Base-by-base conservation (phyloP, 805 yeast genomes). In the Candida xyloterini region DNA sequence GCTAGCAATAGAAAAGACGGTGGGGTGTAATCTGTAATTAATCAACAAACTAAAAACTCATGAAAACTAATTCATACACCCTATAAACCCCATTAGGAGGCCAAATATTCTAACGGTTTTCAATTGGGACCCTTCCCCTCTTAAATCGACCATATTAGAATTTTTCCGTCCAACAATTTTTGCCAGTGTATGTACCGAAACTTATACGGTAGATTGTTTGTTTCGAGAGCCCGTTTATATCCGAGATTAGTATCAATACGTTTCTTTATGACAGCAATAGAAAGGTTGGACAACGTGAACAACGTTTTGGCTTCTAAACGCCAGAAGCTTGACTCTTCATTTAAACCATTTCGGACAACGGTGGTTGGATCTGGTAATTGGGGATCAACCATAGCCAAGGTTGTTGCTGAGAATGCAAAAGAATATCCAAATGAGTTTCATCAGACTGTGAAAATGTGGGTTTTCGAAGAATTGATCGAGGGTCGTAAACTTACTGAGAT, bases 301-400 rank as follows among this genome's bases (percentile, higher is more conserved):
- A 46, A 51, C 5, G 49, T 47, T 11, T 37, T 59, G 25, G 31
- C 49, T 4, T 53, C 56, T 23, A 27, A 37, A 24, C 38, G 41
- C 27, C 47, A 15, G 43, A 46, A n/a, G 30, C 44, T 14, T 33
- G 52, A 2, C 11, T 60, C 62, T n/a, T 56, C 42, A 18, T 20
- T 10, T 31, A 52, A 33, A 18, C 67, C 66, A 15, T 79, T 70
- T 66, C 76, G 71, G 55, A 73, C 82, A 30, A 71, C 89, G 28
- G 87, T 89, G 40, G 81, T 93, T 50, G 99, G 99, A 29, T 89
- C 97, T 22, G 99, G 98, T 61, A 91, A 91, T 68, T 91, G 99
- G 87, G 99, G 99, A 50, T 88, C 96, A 27, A 91, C 98, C 14
- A 89, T 93, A 40, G 97, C 98, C 47, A 91, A 93, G 64, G 88